phyloP scores from a whole-genome alignment of 2,329 filamentous ascomycete genomes.

The Aspergillus fischeri region DNA sequence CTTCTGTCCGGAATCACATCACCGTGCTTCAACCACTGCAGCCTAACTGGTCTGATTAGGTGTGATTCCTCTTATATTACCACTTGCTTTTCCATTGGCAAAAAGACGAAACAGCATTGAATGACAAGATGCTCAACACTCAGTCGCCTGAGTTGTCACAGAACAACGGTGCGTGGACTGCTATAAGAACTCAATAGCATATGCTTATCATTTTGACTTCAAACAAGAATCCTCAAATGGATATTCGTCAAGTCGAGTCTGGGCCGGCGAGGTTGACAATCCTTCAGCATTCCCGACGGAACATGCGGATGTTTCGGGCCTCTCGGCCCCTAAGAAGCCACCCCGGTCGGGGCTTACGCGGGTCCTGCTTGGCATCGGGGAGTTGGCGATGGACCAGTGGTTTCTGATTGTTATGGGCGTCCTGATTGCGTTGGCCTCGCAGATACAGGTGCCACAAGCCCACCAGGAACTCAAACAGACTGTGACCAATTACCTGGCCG shows the following conservation, averaged over 20 bases:
- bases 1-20: background rate
- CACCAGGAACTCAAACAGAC: slow-evolving; percentile 41
- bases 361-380: background rate
- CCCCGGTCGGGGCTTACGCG: background rate
- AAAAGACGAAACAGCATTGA: background rate
- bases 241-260: background rate
- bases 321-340: background rate
- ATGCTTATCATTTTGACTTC: background rate
- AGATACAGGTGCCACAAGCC: slow-evolving; percentile 52
- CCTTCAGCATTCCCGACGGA: background rate
- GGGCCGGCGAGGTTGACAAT: background rate
- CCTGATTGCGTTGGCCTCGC: slow-evolving; percentile 46
- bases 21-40: background rate
- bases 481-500: slow-evolving; percentile 57
- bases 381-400: slow-evolving; percentile 48
- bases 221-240: background rate
- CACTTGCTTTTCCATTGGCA: background rate
- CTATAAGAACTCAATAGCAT: background rate
- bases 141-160: background rate
- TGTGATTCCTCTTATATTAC: background rate
- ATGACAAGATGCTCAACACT: background rate
- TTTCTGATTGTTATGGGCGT: slow-evolving; percentile 54
- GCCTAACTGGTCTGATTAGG: background rate
- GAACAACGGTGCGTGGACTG: background rate
- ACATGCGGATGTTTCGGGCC: background rate